Base-by-base conservation (phyloP, 1,284 basidiomycete species). In the Leccinum griseonigrum region DNA sequence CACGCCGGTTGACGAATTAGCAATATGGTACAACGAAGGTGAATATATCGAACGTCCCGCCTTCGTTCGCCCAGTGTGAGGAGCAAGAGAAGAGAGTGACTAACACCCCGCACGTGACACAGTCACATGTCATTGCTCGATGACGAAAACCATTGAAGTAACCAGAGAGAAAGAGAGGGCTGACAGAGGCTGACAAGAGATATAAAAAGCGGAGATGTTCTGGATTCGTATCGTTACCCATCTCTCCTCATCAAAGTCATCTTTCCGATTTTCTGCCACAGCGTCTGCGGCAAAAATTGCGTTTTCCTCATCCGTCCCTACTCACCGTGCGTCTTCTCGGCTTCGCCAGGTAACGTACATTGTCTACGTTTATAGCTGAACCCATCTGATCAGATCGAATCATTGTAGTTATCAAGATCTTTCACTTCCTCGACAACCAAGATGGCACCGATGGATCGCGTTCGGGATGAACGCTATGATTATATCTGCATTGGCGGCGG, bases 401-500 rank as follows among this genome's bases (percentile, higher is more conserved):
- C 46, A 31, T 57, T 43, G 54, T 65, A 87, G 86, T 77, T 88
- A 60, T 76, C 81, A 57, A 77, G 84, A 74, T 73, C 78, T 28
- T 79, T 87, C 58, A 73, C 74, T 43, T 74, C 73, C 52, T 75
- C 74, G 29, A 74, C 75, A 16, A 66, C 71, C 28, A 83, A 74
- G 40, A 92, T 85, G 91, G 82, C 91, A 56, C 91, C 91, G 40
- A 78, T 92, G 51, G 82, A 84, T 57, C 85, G 81, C 68, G 85
- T 89, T 28, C 83, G 80, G 3, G 64, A 63, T 53, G 66, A 65
- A 26, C 85, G 84, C 69, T 93, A 91, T 73, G 92, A 95, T 72
- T 85, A 90, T 65, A 80, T 95, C 57, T 85, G 92, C 66, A 87
- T 95, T 69, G 92, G 92, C 58, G 93, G 92, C 61, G 92, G 92